A percentile compares a stretch with the other conserved stretches of the same genome.
Conservation (phyloP, 176 grass and related monocot genomes). For the Coix lacrymajobi region DNA sequence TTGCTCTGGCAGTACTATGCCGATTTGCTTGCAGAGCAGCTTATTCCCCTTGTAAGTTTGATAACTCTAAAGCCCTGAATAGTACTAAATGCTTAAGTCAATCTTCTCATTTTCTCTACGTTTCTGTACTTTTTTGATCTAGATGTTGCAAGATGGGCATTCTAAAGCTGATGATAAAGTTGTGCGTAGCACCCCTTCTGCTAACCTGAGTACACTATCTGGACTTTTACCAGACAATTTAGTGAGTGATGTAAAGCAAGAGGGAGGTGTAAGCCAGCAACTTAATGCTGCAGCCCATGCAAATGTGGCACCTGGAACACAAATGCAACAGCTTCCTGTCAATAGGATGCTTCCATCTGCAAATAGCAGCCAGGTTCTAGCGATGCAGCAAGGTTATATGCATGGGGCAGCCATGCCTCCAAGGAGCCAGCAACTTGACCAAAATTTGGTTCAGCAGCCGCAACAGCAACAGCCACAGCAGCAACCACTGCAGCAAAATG, state of each 20-base stretch:
- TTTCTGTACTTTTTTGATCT: not conserved
- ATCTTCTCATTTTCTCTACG: constrained; percentile 14
- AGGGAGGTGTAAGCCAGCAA: constrained; percentile 59
- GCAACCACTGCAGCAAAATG: constrained; percentile 50
- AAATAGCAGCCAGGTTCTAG: constrained; percentile 52
- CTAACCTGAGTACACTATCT: constrained; percentile 38
- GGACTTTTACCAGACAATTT: constrained; percentile 51
- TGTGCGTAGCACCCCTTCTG: constrained; percentile 33
- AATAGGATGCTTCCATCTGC: constrained; percentile 63
- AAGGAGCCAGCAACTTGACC: constrained; percentile 71
- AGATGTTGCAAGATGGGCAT: constrained; percentile 87
- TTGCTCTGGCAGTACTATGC: constrained; percentile 57
- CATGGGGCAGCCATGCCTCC: constrained; percentile 52
- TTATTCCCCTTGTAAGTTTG: constrained; percentile 61
- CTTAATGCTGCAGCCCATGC: constrained; percentile 50
- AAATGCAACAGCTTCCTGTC: constrained; percentile 52
- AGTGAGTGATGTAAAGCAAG: constrained; percentile 61
- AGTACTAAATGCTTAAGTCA: constrained; percentile 18
- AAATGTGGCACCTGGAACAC: constrained; percentile 53
- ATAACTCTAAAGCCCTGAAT: not conserved
- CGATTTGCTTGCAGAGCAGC: constrained; percentile 68
- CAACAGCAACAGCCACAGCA: constrained; percentile 48
- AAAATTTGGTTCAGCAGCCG: constrained; percentile 66
- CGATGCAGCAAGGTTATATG: constrained; percentile 66
- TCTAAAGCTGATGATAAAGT: constrained; percentile 65